Base-by-base conservation (phyloP, 768 basidiomycete species). In the Psilocybe azurescens region DNA sequence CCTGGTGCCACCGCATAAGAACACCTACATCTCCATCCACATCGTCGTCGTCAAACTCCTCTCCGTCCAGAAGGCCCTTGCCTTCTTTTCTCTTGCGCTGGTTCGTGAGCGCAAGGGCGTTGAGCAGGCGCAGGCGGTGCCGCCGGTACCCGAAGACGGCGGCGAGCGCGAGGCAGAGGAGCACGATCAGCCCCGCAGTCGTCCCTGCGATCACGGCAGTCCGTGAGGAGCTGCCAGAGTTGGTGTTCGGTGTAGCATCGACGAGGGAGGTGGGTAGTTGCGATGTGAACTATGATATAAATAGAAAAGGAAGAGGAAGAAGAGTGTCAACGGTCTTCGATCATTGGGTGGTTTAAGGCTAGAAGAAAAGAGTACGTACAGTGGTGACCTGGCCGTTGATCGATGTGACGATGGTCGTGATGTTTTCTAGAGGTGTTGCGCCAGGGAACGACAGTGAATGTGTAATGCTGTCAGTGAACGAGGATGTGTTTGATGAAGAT, bases 121-220 rank as follows among this genome's bases (percentile, higher is more conserved):
- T 67, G n/a, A n/a, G n/a, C n/a, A n/a, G n/a, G 47, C 77, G 77
- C 47, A 80, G 72, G 4, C 71, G 75, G 57, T 76, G 75, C 13
- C 77, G 75, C 54, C 76, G 73, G 53, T 74, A 74, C 18, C 66
- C 72, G 61, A 83, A 83, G 2, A 81, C 62, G 11, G 72, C 64
- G 18, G 72, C 73, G 14, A 83, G 73, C 33, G 67, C 49, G 3
- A 78, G 24, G 50, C 81, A 71, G 13, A 83, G 53, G 36, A 83
- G 48, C 7, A 74, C 69, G 16, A 78, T 74, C 8, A 69, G 75
- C 2, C 75, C 81, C 4, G 75, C 73, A 36, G 80, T 78, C 3
- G 77, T 70, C 3, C 80, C 81, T 3, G 77, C 81, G 36, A 83
- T 82, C 44, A 79, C 71, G 46, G 77, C 75, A 0, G 76, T 79